phyloP scores from a whole-genome alignment of 2,329 filamentous ascomycete genomes.

The Trichoderma gracile region DNA sequence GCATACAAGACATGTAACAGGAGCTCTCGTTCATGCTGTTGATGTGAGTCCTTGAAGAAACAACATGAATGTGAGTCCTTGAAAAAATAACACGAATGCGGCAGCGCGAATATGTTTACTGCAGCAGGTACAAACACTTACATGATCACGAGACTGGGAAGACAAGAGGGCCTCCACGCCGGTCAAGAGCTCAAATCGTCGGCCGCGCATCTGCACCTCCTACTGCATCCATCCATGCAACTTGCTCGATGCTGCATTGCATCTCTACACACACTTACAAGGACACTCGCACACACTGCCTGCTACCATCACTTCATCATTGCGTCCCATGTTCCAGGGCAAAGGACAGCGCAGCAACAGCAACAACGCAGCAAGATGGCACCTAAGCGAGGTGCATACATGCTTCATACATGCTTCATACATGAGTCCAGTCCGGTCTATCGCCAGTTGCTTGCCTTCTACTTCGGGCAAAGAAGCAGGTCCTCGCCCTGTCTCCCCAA shows the following conservation, averaged over 20 bases:
- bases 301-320: background rate
- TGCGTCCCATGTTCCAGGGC: background rate
- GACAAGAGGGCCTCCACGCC: conserved; percentile 3
- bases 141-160: too few species aligned
- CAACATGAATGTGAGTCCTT: background rate
- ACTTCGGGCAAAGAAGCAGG: background rate
- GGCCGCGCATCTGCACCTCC: background rate
- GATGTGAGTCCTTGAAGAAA: background rate
- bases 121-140: too few species aligned
- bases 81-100: background rate
- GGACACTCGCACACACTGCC: too few species aligned
- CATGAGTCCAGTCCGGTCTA: too few species aligned
- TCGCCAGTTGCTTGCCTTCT: too few species aligned
- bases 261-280: background rate
- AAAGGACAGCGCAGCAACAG: background rate
- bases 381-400: conserved; percentile 11
- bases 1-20: background rate
- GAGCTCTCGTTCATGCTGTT: conserved; percentile 2
- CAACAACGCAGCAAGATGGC: background rate
- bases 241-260: background rate
- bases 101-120: too few species aligned
- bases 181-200: conserved; percentile 5
- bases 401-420: background rate
- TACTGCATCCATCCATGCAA: background rate
- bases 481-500: too few species aligned